Evolutionary conservation across 176 grass and related monocot genomes (phyloP).

Genomic region (Triticum aestivum): IWGSC_CS_RefSeq_v2.1 NC_057800.1:515391265-515391764

Average conservation of each 20-base stretch:
- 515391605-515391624: slow-evolving; percentile 69
- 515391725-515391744: slow-evolving; percentile 41
- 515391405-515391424: neutral
- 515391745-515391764: slow-evolving; percentile 23
- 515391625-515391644: slow-evolving; percentile 56
- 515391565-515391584: neutral
- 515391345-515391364: too few relatives aligned
- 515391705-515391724: slow-evolving; percentile 6
- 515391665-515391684: slow-evolving; percentile 63
- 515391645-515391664: slow-evolving; percentile 32
- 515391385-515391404: neutral
- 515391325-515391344: too few relatives aligned
- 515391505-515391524: neutral
- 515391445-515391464: neutral
- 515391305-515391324: too few relatives aligned
- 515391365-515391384: neutral
- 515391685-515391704: neutral
- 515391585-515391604: neutral
- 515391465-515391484: neutral
- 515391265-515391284: too few relatives aligned
- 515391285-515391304: too few relatives aligned
- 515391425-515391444: neutral
- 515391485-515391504: slow-evolving; percentile 5
- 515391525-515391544: neutral
- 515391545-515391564: neutral